Evolutionary conservation across 345 rosid genomes (phyloP), one percentile per base, ranked within the genome.

Genomic region (Durio zibethinus): DNA sequence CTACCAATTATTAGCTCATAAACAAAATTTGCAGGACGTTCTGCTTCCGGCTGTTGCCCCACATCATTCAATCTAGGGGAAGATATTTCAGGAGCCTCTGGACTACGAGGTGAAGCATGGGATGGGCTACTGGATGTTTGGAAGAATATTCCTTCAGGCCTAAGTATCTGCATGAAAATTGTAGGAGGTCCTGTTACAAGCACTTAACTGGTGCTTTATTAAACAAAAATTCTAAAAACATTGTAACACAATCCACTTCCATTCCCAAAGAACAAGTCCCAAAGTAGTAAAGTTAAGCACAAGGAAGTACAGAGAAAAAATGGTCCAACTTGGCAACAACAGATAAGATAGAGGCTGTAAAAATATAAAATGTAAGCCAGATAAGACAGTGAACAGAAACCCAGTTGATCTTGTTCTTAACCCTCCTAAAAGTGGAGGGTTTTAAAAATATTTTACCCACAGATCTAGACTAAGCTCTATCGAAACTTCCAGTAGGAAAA

Each of bases 61-160:
- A 90, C 93, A 11, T 83, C 92, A 76, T 63, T 84, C 73, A 75
- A 73, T 81, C 72, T 79, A 21, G 90, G 88, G 15, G 93, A 80
- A 72, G 92, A 77, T 56, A 78, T 61, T 80, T 71, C 87, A 5
- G 81, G 40, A 50, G 90, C 75, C 67, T 82, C 80, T 65, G 10
- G 80, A 48, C 73, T 76, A 62, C 14, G 43, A 59, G 88, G 80
- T 6, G 88, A 81, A 80, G 83, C 61, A 61, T 21, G 81, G 38
- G 83, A 45, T 54, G 89, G 40, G 72, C 53, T 82, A 12, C 77
- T 48, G 21, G 90, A 87, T 90, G 98, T 78, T 96, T 96, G 48
- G 99, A 96, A 81, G 83, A 96, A 96, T 76, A 96, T 87, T 43
- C 99, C 98, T 88, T 96, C 98, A 61, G 99, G 99, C 99, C 99